phyloP scores from a whole-genome alignment of 139 green algal genomes.

The Eudorina sp. region DNA sequence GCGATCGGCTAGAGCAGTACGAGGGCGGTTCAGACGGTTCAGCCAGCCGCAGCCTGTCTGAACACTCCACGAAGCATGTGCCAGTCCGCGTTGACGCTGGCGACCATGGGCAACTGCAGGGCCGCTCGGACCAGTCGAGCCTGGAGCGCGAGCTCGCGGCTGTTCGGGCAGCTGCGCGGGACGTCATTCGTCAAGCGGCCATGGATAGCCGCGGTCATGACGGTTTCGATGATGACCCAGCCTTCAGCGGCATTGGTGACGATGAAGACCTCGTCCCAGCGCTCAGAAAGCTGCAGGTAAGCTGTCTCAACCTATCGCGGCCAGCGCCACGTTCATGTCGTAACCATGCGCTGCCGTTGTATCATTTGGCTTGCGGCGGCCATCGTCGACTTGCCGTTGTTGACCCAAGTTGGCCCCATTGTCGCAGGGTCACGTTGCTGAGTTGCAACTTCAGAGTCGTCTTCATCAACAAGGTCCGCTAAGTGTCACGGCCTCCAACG shows the following conservation, averaged over 20 bases:
- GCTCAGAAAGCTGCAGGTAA: conserved; percentile 20
- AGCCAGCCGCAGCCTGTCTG: not conserved
- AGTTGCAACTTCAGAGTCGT: conserved; percentile 10
- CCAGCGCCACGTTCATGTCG: too few species aligned
- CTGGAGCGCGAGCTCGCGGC: not conserved
- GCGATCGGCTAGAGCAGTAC: not conserved
- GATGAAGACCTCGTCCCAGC: not conserved
- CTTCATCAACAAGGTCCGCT: not conserved
- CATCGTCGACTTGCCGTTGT: too few species aligned
- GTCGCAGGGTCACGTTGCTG: not conserved
- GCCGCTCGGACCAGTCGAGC: too few species aligned
- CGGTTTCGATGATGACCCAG: not conserved
- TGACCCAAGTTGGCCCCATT: too few species aligned
- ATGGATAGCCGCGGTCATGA: not conserved
- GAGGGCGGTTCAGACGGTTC: not conserved
- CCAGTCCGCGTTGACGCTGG: too few species aligned
- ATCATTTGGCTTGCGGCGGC: too few species aligned
- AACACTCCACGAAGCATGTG: not conserved
- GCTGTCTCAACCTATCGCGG: not conserved
- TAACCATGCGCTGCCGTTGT: too few species aligned
- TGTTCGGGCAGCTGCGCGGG: not conserved
- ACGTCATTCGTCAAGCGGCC: not conserved
- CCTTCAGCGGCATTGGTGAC: not conserved
- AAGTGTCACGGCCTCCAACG: not conserved
- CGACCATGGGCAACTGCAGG: not conserved